Evolutionary conservation across 2,329 filamentous ascomycete species (phyloP), one percentile per base, ranked within the genome.

Genomic region (Cladosporium sp.): DNA sequence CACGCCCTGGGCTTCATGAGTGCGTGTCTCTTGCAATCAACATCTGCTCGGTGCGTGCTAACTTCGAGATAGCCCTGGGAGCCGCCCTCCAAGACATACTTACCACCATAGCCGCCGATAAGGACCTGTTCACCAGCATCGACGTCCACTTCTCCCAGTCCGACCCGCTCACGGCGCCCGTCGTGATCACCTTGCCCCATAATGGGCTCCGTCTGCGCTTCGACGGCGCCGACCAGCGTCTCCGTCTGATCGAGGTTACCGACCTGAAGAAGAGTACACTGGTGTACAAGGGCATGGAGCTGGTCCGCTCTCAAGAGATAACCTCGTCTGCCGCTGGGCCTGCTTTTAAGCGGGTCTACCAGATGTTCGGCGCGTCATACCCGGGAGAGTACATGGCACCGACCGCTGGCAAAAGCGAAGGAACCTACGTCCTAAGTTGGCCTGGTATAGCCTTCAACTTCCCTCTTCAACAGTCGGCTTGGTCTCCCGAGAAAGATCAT

Each of bases 371-470:
- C 0, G 91, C 91, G 14, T 95, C 92, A 0, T 97, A 95, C 67
- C 87, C 87, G 1, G 93, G 93, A 58, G 93, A 98, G 74, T 98
- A 92, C 65, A 79, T 95, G 35, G 79, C 85, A 8, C 82, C 88
- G 1, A 68, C 71, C 6, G 64, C 74, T 1, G 75, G 74, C 3
- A 72, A 76, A 34, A 73, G 75, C 40, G 76, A 77, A 9, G 91
- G 91, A 13, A 86, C 83, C 18, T 98, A 97, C 66, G 84, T 95
- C 33, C 75, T 98, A 33, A 97, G 92, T 1, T 98, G 96, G 70
- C 91, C 92, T 1, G 93, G 93, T 0, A 84, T 98, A 31, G 89
- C 92, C 0, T 96, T 97, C 67, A 91, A 87, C 35, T 98, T 98
- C 59, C 84, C 89, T 0, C 75, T 97, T 31, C 79, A 84, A 46